Conservation (phyloP, 2,329 filamentous ascomycete genomes). For the Sphaerulina musiva region DNA sequence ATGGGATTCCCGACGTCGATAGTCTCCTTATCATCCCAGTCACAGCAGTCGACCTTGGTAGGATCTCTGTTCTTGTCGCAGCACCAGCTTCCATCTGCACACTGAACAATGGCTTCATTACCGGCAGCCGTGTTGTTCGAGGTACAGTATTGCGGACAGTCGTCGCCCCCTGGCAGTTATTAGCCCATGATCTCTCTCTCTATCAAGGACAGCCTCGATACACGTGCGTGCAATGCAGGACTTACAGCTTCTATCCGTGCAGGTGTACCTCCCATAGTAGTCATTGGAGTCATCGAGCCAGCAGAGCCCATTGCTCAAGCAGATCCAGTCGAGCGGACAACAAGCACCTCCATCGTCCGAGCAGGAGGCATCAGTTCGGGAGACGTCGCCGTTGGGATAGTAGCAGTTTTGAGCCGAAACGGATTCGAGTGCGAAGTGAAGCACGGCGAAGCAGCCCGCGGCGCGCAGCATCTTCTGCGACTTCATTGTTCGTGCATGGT, state of each 20-base stretch:
- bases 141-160: slow-evolving; percentile 30
- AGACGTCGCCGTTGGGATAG: slow-evolving; percentile 32
- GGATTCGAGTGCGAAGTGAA: slow-evolving; percentile 8
- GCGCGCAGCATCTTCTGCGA: slow-evolving; percentile 1
- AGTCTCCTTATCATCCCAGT: slow-evolving; percentile 11
- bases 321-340: slow-evolving; percentile 34
- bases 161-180: slow-evolving; percentile 12
- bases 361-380: slow-evolving; percentile 25
- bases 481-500: slow-evolving; percentile 5
- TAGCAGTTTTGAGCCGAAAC: slow-evolving; percentile 31
- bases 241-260: slow-evolving; percentile 30
- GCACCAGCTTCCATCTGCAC: slow-evolving; percentile 29
- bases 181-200: too few species aligned
- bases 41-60: slow-evolving; percentile 20
- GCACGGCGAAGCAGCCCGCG: slow-evolving; percentile 6
- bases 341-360: slow-evolving; percentile 26
- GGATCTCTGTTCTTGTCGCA: slow-evolving; percentile 26
- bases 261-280: slow-evolving; percentile 32
- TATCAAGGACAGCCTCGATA: too few species aligned
- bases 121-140: slow-evolving; percentile 23
- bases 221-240: background rate
- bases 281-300: slow-evolving; percentile 21
- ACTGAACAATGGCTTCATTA: slow-evolving; percentile 31
- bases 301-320: slow-evolving; percentile 33
- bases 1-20: slow-evolving; percentile 18